Evolutionary conservation across 140 eudicot species (phyloP).

Genomic region (Senecio squalidus): DNA sequence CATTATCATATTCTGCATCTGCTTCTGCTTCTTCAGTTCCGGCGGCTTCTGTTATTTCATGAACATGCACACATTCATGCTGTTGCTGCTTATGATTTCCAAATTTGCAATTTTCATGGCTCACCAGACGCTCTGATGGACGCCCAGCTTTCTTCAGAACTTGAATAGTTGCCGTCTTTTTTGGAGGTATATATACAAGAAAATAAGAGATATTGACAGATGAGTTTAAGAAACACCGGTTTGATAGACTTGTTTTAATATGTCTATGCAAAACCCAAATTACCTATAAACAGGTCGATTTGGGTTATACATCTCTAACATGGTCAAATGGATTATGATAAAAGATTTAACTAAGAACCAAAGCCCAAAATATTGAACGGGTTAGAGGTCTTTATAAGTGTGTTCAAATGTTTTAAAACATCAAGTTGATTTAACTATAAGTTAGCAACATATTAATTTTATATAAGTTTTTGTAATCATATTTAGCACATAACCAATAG

Average conservation of each 20-base stretch:
- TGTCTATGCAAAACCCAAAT: not conserved
- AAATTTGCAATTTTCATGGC: constrained; percentile 83
- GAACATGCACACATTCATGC: constrained; percentile 88
- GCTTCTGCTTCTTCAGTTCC: constrained; percentile 99
- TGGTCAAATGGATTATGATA: not conserved
- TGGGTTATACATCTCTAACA: not conserved
- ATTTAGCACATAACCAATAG: not conserved
- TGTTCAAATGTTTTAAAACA: no score
- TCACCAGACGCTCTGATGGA: constrained; percentile 84
- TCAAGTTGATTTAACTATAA: no score
- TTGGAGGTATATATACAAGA: not conserved
- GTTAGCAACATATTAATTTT: no score
- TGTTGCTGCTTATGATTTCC: constrained; percentile 39
- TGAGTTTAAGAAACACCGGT: not conserved
- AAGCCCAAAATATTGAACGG: no score
- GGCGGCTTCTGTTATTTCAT: constrained; percentile 88
- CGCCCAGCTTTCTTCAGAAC: constrained; percentile 95
- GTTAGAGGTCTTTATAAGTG: no score
- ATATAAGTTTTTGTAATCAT: not conserved
- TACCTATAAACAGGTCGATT: not conserved
- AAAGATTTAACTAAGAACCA: no score
- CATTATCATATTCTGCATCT: constrained; percentile 83
- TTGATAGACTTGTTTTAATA: not conserved
- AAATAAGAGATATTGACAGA: not conserved
- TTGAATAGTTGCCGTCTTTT: constrained; percentile 85